Evolutionary conservation across 305 asterid genomes (phyloP), one percentile per base, ranked within the genome.

Genomic region (Plantago lanceolata): DNA sequence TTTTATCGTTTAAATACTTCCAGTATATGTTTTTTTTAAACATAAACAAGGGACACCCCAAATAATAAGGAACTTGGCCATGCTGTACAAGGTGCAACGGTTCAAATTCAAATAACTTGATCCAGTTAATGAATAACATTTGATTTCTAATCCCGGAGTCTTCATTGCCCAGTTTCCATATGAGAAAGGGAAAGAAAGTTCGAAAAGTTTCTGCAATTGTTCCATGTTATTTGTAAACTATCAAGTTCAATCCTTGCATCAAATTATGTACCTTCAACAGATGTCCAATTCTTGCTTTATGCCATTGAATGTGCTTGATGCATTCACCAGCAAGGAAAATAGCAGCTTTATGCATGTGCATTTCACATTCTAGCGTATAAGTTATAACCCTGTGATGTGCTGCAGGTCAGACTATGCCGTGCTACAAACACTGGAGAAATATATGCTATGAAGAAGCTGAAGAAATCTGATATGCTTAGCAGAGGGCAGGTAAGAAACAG

Each of bases 401-500:
- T 80, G 73, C 96, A 89, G 98, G 97, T 93, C 62, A 83, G 98
- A 62, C 66, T 93, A 20, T 93, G 97, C 55, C 95, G 96, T 58
- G 91, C 86, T 50, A 89, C 75, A 82, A 71, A 58, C 55, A 81
- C 97, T 8, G 96, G 98, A 68, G 93, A 93, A 72, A 80, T 93
- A 60, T 87, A 70, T 73, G 97, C 97, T 69, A 89, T 89, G 97
- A 93, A 89, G 87, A 93, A 87, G 70, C 71, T 93, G 81, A 93
- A 86, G 71, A 93, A 93, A 68, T 89, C 95, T 5, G 97, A 93
- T 54, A 89, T 93, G 98, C 90, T 93, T 63, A 87, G 90, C 72
- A 85, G 97, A 8, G 98, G 98, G 54, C 99, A 93, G 97, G 98
- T 89, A 72, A 76, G 76, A 40, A 63, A 63, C 56, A 57, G 37